A percentile compares a stretch with the other conserved stretches of the same genome.
phyloP scores from a whole-genome alignment of 1,284 basidiomycete species.

The Apiotrichum siamense region DNA sequence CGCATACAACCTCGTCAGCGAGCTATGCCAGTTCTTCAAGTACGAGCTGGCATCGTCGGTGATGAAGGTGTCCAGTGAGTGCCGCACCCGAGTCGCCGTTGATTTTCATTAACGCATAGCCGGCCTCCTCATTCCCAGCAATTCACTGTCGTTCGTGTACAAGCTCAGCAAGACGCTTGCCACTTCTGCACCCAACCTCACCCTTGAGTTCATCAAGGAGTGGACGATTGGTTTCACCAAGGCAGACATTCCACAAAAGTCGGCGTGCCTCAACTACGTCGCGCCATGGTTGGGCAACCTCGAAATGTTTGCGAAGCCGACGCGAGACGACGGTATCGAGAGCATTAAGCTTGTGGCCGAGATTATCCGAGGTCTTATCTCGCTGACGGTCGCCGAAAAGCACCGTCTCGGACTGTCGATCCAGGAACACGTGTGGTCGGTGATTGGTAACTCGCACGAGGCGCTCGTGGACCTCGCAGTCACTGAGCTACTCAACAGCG shows the following conservation, averaged over 20 bases:
- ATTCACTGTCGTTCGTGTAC: constrained; percentile 59
- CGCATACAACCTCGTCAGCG: constrained; percentile 68
- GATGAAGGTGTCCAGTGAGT: constrained; percentile 57
- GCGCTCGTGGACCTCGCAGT: constrained; percentile 63
- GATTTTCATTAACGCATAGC: constrained; percentile 8
- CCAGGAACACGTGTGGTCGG: constrained; percentile 68
- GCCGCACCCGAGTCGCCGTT: not conserved
- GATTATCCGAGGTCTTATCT: constrained; percentile 67
- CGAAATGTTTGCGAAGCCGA: constrained; percentile 62
- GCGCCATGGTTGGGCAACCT: constrained; percentile 81
- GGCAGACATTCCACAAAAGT: constrained; percentile 60
- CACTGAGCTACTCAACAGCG: constrained; percentile 70
- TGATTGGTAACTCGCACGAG: constrained; percentile 63
- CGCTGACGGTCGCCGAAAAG: constrained; percentile 63
- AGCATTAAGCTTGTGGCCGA: constrained; percentile 55
- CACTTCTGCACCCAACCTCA: constrained; percentile 66
- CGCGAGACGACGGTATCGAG: constrained; percentile 47
- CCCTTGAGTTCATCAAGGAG: constrained; percentile 78
- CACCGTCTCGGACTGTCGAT: constrained; percentile 61
- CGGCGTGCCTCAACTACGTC: constrained; percentile 70
- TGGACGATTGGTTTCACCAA: constrained; percentile 56
- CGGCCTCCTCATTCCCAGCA: constrained; percentile 70
- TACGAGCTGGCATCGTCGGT: constrained; percentile 65
- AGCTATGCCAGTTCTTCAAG: constrained; percentile 69
- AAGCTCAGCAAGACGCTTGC: constrained; percentile 68